Conservation (phyloP, 2,329 filamentous ascomycete genomes). For the Cladosporium sp. region DNA sequence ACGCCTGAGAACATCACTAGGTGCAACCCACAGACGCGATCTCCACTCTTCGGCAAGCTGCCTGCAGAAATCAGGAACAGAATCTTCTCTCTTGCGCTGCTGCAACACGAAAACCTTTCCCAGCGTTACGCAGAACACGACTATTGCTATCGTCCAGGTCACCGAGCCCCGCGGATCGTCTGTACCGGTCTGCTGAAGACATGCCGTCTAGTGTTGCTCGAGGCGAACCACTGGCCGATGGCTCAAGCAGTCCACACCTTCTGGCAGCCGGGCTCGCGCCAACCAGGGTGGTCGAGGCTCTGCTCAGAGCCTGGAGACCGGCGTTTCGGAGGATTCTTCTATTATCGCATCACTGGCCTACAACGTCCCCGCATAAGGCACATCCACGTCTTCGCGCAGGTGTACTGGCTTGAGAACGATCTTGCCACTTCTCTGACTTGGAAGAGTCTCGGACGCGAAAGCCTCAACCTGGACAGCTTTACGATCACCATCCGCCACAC, state of each 20-base stretch:
- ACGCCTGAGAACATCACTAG: background rate
- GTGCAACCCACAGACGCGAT: constrained; percentile 1
- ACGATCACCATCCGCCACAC: background rate
- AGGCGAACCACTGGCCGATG: constrained; percentile 29
- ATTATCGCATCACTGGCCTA: too few relatives aligned
- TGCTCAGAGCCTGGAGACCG: background rate
- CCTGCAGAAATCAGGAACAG: constrained; percentile 31
- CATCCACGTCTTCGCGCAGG: constrained; percentile 21
- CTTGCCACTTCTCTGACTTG: background rate
- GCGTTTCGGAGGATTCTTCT: background rate
- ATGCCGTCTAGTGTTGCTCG: constrained; percentile 35
- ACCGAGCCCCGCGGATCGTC: constrained; percentile 23
- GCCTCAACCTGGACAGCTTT: background rate
- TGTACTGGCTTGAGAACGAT: constrained; percentile 26
- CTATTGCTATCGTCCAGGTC: constrained; percentile 33
- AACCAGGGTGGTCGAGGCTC: background rate
- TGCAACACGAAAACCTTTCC: constrained; percentile 26
- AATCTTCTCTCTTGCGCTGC: constrained; percentile 33
- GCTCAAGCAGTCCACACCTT: constrained; percentile 28
- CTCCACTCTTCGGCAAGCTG: constrained; percentile 22
- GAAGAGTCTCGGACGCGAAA: background rate
- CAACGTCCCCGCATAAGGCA: background rate
- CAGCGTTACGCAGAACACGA: constrained; percentile 21
- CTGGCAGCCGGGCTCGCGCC: constrained; percentile 21
- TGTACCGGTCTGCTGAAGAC: constrained; percentile 30